Evolutionary conservation across 2,329 filamentous ascomycete genomes (phyloP), one percentile per base, ranked within the genome.

Genomic region (Arthrobotrys megalospora): DNA sequence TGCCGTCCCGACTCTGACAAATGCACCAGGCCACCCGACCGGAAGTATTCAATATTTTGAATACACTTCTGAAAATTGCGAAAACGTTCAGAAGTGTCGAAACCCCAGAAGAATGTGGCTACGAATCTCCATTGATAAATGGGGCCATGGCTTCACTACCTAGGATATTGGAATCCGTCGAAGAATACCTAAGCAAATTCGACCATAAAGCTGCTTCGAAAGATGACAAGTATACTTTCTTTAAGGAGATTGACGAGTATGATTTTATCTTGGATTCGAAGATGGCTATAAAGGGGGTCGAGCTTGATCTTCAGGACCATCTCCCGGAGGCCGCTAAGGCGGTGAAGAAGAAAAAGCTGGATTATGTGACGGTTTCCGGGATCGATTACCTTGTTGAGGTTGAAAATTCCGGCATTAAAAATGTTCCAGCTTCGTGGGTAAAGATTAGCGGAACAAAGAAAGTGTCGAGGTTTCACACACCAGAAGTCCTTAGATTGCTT

Each of bases 401-500:
- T 5, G 88, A 92, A 80, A 97, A 97, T 84, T 88, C 82, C 21
- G 86, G 85, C 10, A 84, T 97, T 77, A 96, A 94, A 83, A 90
- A 91, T 72, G 93, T 99, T 0, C 96, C 96, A 0, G 95, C 96
- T 3, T 96, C 93, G 0, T 99, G 96, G 96, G 88, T 89, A 80
- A 98, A 99, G 85, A 93, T 98, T 82, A 96, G 92, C 72, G 94
- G 95, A 62, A 99, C 96, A 6, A 98, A 98, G 84, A 93, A 93
- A 82, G 86, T 94, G 4, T 94, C 93, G 0, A 91, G 96, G 75
- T 99, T 98, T 84, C 96, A 99, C 85, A 96, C 96, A 0, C 96
- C 96, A 3, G 92, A 97, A 81, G 93, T 97, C 24, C 88, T 97
- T 60, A 90, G 90, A 79, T 88, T 97, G 81, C 89, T 97, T 16